Evolutionary conservation across 2,329 filamentous ascomycete genomes (phyloP), one percentile per base, ranked within the genome.

Genomic region (Pezicula carpinea): DNA sequence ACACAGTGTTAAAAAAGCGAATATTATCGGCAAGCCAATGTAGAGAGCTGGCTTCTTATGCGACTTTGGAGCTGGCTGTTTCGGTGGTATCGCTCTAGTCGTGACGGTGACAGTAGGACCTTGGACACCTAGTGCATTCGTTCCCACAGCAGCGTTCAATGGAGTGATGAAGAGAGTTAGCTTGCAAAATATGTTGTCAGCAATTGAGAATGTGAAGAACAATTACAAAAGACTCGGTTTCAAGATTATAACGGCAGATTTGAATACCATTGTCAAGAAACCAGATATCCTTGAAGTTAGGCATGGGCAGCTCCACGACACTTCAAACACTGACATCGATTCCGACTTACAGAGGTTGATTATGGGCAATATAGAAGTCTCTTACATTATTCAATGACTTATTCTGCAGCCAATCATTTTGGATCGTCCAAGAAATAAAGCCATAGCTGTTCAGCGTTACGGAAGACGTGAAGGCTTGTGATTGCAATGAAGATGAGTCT

Each of bases 1-100:
- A 14, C 53, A 56, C 14, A 61, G 33, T 13, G n/a, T n/a, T 11
- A 40, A n/a, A 5, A 56, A 6, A 17, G 61, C 50, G 32, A 61
- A 58, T 4, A 59, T 53, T 4, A 47, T 48, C 15, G 61, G 61
- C 7, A 63, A 55, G 1, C 56, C 61, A 33, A 63, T 62, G 26
- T 59, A 62, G 14, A 63, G 49, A 7, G 53, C 46, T 34, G 53
- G 46, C n/a, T 59, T 56, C 14, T 46, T 45, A 1, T 60, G 59
- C 17, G 47, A 47, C 44, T 48, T 38, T 10, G 55, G 42, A 6
- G 45, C 46, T 3, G 50, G 42, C 44, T 54, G 54, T 13, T 46
- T 55, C 26, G 56, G 56, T 26, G 53, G 55, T n/a, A 23, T 13
- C 11, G 57, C 54, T 21, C 47, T 42, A 31, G 53, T 54, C 10